Base-by-base conservation (phyloP, 768 basidiomycete genomes). In the Auricularia sp. region DNA sequence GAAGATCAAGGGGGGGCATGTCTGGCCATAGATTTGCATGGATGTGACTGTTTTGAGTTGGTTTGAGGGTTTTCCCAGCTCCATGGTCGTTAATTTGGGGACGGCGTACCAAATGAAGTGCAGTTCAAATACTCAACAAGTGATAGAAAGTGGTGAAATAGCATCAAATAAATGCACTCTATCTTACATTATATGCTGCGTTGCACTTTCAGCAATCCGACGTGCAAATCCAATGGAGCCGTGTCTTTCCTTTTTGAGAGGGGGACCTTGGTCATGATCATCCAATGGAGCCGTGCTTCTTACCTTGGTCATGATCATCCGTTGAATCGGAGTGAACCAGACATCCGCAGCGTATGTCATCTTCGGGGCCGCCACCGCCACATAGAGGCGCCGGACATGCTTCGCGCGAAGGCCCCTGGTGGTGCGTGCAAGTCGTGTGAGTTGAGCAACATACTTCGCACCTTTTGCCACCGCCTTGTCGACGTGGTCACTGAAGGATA, bases 291-390 rank as follows among this genome's bases (percentile, higher is more conserved):
- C 65, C 65, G 62, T 14, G 21, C 11, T 18, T 54, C 13, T 39
- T 7, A 39, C 8, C 39, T 33, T 56, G 45, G 73, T 69, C 34
- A 64, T 65, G 65, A 67, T 71, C 2, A 72, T 54, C 16, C 62
- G 39, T 39, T 42, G 16, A 0, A 63, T 63, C 3, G 73, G 74
- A 1, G 63, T 66, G 64, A 70, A 73, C 71, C 70, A 75, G 0
- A 72, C 54, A 16, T 74, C 73, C 1, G 69, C 63, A 3, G 69
- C 70, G 39, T 75, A 75, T 0, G 68, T 67, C 58, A 75, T 67
- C 29, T 71, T 71, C 0, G 73, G 73, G 5, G 74, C 44, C 0
- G 69, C 71, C 1, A 74, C 71, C 3, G 72, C 67, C 0, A 67
- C 36, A 63, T 73, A 76, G 1, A 76, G 71, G 14, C 65, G 68